Evolutionary conservation across 1,139 yeast genomes (phyloP).

Genomic region (Magnusiomyces suaveolens): DNA sequence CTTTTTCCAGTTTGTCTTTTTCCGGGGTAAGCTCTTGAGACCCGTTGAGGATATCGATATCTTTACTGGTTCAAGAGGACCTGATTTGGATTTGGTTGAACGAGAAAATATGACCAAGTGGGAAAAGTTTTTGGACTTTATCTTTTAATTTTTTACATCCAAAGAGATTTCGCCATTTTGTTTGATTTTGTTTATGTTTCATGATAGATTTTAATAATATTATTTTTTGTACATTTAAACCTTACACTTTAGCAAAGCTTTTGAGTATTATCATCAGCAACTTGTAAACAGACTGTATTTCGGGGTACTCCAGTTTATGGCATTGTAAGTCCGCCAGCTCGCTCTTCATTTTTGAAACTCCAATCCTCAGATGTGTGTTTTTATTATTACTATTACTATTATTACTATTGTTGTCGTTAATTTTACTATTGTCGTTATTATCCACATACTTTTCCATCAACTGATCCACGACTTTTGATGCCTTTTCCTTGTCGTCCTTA

Average conservation of each 20-base stretch:
- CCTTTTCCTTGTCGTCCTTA: background rate
- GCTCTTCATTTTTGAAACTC: background rate
- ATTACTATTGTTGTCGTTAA: background rate
- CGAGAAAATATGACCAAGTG: background rate
- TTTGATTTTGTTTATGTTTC: too few relatives aligned
- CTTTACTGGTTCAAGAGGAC: constrained; percentile 69
- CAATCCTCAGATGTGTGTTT: background rate
- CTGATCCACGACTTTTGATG: background rate
- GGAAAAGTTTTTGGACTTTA: constrained; percentile 10
- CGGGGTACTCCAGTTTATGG: background rate
- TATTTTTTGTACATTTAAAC: too few relatives aligned
- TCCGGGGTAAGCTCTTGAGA: constrained; percentile 11
- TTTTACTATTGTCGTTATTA: background rate
- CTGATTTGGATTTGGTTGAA: constrained; percentile 29
- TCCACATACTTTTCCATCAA: background rate
- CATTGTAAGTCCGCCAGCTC: background rate
- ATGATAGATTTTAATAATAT: too few relatives aligned
- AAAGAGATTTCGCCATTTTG: background rate
- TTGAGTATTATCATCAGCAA: too few relatives aligned
- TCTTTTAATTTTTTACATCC: constrained; percentile 6
- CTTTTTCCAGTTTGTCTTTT: constrained; percentile 20
- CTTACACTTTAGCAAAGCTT: too few relatives aligned
- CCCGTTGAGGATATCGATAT: constrained; percentile 65
- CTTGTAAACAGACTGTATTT: background rate
- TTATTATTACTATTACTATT: background rate